Evolutionary conservation across 306 rosid genomes (phyloP), one percentile per base, ranked within the genome.

Genomic region (Cicer yamashitae): DNA sequence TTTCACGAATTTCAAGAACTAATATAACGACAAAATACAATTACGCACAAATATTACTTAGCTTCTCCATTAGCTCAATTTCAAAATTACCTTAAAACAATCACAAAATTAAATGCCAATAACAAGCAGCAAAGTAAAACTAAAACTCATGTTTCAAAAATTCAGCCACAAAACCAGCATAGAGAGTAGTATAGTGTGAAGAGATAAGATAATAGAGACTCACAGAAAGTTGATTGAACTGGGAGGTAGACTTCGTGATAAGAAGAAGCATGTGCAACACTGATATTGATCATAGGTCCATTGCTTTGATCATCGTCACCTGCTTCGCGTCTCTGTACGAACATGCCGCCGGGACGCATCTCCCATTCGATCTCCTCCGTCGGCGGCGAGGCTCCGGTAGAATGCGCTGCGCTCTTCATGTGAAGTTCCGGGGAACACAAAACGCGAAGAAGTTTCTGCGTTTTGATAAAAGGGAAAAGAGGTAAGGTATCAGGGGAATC

Each of bases 321-420:
- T 3, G 20, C n/a, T 45, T 66, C 52, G 52, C 82, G 84, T 54
- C 45, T 75, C 84, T 79, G 88, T 6, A 82, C 84, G 66, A 75
- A 59, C 88, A 85, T 82, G 50, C 83, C 79, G 66, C 74, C 53
- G 30, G 84, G 86, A 51, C 79, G 80, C 82, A 85, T 82, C 77
- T 82, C 88, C 80, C 82, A 85, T 8, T 78, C 86, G 82, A 79
- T 60, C 14, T 74, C 73, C 10, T 70, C 77, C n/a, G 2, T 64
- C 66, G 56, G 39, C 62, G 79, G 73, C 46, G 45, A 41, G 7
- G 1, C n/a, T 46, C 56, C 78, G 62, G 43, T 5, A 22, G 60
- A 75, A 70, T 5, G 59, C 4, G 74, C 41, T 34, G 71, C 9
- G 47, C 18, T 79, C 46, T 68, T 74, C 74, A 74, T 68, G 14